A percentile compares a stretch with the other conserved stretches of the same genome.
Evolutionary conservation across 768 basidiomycete species (phyloP).

Genomic region (Amanita thiersii): DNA sequence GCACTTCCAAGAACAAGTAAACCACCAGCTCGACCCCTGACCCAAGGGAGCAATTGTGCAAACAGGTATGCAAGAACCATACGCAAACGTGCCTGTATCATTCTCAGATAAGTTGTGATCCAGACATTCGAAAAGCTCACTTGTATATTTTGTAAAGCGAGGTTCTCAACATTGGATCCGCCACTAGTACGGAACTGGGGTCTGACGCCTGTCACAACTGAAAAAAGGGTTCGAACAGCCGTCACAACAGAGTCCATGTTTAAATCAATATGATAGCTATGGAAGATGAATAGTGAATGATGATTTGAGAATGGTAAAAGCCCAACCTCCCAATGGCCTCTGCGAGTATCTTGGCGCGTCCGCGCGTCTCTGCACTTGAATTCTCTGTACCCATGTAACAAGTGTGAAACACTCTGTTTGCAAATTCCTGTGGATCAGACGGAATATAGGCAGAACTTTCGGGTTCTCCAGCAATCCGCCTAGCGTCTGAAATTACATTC

Average conservation of each 20-base stretch:
- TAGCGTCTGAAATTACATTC: slow-evolving; percentile 86
- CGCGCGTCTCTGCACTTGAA: slow-evolving; percentile 79
- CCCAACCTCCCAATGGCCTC: slow-evolving; percentile 83
- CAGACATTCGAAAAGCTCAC: slow-evolving; percentile 23
- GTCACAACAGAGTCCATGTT: slow-evolving; percentile 94
- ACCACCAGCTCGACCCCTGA: slow-evolving; percentile 74
- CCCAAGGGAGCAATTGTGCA: slow-evolving; percentile 92
- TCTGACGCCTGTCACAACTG: slow-evolving; percentile 58
- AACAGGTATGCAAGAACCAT: slow-evolving; percentile 97
- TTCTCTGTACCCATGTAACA: slow-evolving; percentile 99
- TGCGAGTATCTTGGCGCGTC: slow-evolving; percentile 80
- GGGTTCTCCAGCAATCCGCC: slow-evolving; percentile 81
- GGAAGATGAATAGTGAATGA: background rate
- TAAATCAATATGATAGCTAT: slow-evolving; percentile 86
- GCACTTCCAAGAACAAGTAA: slow-evolving; percentile 95
- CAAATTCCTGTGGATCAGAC: slow-evolving; percentile 81
- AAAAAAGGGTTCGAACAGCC: slow-evolving; percentile 76
- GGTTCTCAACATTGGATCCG: slow-evolving; percentile 80
- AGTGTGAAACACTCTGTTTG: slow-evolving; percentile 85
- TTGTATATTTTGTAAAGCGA: slow-evolving; percentile 97
- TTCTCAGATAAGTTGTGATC: background rate
- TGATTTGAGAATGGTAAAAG: background rate
- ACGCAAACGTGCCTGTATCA: slow-evolving; percentile 67
- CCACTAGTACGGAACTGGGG: slow-evolving; percentile 81
- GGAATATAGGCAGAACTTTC: slow-evolving; percentile 80